phyloP scores from a whole-genome alignment of 768 basidiomycete species.

The Tricholoma sp. region DNA sequence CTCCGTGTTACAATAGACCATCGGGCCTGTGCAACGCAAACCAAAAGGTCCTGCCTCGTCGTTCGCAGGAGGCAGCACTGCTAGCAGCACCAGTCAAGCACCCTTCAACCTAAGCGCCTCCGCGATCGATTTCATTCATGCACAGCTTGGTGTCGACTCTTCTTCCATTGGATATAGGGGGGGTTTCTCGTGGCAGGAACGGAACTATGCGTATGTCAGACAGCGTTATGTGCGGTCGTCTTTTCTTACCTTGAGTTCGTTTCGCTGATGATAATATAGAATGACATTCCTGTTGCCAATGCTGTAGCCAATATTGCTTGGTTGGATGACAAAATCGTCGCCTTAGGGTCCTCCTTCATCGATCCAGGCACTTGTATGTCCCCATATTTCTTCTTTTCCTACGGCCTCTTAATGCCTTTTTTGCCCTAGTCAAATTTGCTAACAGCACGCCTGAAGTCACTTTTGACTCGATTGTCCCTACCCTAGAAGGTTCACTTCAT shows the following conservation, averaged over 20 bases:
- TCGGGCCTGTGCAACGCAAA: conserved; percentile 20
- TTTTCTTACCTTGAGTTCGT: neutral
- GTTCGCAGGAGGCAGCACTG: conserved; percentile 10
- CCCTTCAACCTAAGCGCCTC: conserved; percentile 19
- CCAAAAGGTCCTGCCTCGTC: conserved; percentile 8
- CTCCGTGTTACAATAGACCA: conserved; percentile 15
- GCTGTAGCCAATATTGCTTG: conserved; percentile 41
- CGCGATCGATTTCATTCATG: conserved; percentile 24
- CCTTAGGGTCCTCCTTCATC: conserved; percentile 38
- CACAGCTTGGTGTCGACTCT: conserved; percentile 19
- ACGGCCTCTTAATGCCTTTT: neutral
- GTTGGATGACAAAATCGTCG: conserved; percentile 32
- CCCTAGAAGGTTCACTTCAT: conserved; percentile 27
- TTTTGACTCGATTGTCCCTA: conserved; percentile 27
- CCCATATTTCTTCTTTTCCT: neutral
- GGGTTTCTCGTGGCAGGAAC: conserved; percentile 15
- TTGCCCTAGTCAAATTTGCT: conserved; percentile 17
- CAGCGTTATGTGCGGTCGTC: conserved; percentile 24
- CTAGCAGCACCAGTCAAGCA: neutral
- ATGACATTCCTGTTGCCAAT: conserved; percentile 26
- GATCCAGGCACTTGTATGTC: conserved; percentile 20
- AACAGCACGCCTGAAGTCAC: conserved; percentile 29
- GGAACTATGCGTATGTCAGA: conserved; percentile 25
- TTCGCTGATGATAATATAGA: conserved; percentile 7
- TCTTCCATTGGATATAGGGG: conserved; percentile 16